phyloP scores from a whole-genome alignment of 108 stramenopile species.

The Skeletonema grethae region DNA sequence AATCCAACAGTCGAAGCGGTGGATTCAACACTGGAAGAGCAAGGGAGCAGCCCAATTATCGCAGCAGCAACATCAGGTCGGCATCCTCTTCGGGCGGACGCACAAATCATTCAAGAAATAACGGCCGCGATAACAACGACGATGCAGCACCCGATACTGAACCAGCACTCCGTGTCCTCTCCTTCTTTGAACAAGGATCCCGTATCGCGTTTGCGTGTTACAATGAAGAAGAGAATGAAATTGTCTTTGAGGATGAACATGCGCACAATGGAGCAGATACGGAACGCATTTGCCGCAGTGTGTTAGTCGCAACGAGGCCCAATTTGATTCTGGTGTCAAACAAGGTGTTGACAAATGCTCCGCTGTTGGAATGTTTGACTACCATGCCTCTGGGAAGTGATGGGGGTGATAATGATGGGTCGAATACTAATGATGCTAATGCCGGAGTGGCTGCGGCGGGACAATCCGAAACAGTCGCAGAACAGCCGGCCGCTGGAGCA shows the following conservation, averaged over 20 bases:
- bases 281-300: constrained; percentile 56
- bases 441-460: background rate
- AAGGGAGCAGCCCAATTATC: background rate
- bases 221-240: constrained; percentile 74
- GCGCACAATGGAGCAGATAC: constrained; percentile 54
- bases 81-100: background rate
- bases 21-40: background rate
- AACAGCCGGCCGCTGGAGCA: background rate
- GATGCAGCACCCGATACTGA: constrained; percentile 44
- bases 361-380: constrained; percentile 52
- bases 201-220: constrained; percentile 80
- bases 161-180: constrained; percentile 56
- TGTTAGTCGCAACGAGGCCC: constrained; percentile 55
- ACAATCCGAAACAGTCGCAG: constrained; percentile 1
- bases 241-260: constrained; percentile 57
- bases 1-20: background rate
- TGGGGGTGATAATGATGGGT: background rate
- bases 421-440: background rate
- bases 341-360: constrained; percentile 48
- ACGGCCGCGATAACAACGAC: constrained; percentile 2
- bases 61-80: constrained; percentile 1
- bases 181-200: constrained; percentile 67
- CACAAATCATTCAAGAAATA: background rate
- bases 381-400: constrained; percentile 22
- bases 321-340: constrained; percentile 68